phyloP scores from a whole-genome alignment of 345 rosid genomes.

The Adansonia digitata region DNA sequence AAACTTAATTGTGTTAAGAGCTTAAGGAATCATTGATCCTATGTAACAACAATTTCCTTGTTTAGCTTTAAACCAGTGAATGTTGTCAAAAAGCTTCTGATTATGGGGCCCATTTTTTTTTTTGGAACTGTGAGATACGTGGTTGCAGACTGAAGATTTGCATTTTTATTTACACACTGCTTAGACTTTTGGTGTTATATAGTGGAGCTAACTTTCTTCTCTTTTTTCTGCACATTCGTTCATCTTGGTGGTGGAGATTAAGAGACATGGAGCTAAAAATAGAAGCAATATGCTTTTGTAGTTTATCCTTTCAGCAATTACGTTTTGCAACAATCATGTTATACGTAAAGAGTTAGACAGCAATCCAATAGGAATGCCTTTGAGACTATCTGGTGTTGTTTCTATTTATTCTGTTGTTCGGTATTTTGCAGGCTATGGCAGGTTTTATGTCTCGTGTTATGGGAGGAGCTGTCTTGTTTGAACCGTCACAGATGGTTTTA shows the following conservation, averaged over 20 bases:
- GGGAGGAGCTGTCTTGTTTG: constrained; percentile 50
- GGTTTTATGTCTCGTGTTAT: constrained; percentile 66
- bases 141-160: not conserved
- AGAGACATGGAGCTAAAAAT: not conserved
- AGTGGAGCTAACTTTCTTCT: not conserved
- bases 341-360: not conserved
- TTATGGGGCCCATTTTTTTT: not conserved
- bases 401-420: not conserved
- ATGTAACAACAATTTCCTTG: not conserved
- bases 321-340: not conserved
- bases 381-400: not conserved
- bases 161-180: not conserved
- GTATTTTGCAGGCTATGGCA: constrained; percentile 65
- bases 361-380: not conserved
- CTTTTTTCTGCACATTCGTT: not conserved
- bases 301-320: not conserved
- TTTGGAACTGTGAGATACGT: not conserved
- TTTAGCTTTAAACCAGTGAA: not conserved
- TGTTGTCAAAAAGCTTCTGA: not conserved
- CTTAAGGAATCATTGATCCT: not conserved
- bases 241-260: not conserved
- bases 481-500: constrained; percentile 61
- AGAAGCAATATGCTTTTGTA: not conserved
- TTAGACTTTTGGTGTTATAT: not conserved
- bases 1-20: not conserved